Evolutionary conservation across 2,329 filamentous ascomycete genomes (phyloP).

Genomic region (Fusarium azukiicola): DNA sequence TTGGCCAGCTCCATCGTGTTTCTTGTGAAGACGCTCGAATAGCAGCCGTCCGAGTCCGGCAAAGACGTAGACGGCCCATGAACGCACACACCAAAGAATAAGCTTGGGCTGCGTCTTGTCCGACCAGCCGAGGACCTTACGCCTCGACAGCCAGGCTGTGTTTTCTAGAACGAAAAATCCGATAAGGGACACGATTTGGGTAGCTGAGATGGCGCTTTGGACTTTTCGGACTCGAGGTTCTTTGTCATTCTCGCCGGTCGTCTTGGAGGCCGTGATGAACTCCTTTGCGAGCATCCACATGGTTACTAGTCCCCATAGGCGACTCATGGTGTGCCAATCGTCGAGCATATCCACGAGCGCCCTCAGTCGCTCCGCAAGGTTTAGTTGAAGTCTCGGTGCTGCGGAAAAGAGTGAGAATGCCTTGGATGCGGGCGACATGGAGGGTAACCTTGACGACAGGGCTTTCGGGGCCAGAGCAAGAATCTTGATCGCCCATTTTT

Average conservation of each 20-base stretch:
- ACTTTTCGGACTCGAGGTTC: background rate
- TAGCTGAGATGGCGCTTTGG: conserved; percentile 14
- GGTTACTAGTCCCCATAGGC: conserved; percentile 37
- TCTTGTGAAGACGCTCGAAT: conserved; percentile 17
- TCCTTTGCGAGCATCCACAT: conserved; percentile 39
- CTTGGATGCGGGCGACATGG: background rate
- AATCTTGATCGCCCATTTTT: accelerated
- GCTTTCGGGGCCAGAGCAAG: accelerated
- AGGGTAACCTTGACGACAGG: accelerated
- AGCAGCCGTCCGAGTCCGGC: conserved; percentile 33
- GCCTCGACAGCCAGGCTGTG: conserved; percentile 29
- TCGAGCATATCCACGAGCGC: conserved; percentile 39
- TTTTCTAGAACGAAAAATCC: conserved; percentile 35
- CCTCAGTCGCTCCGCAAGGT: conserved; percentile 23
- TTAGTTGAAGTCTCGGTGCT: background rate
- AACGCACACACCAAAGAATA: conserved; percentile 32
- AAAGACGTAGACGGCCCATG: conserved; percentile 35
- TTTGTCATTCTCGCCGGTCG: background rate
- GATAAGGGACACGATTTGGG: conserved; percentile 31
- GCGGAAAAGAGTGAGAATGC: background rate
- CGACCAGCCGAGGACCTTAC: conserved; percentile 23
- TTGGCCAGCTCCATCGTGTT: background rate
- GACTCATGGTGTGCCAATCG: conserved; percentile 46
- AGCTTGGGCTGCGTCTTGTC: conserved; percentile 33
- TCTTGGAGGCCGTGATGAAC: background rate